Evolutionary conservation across 1,139 yeast genomes (phyloP).

Genomic region (Pichia sp.): DNA sequence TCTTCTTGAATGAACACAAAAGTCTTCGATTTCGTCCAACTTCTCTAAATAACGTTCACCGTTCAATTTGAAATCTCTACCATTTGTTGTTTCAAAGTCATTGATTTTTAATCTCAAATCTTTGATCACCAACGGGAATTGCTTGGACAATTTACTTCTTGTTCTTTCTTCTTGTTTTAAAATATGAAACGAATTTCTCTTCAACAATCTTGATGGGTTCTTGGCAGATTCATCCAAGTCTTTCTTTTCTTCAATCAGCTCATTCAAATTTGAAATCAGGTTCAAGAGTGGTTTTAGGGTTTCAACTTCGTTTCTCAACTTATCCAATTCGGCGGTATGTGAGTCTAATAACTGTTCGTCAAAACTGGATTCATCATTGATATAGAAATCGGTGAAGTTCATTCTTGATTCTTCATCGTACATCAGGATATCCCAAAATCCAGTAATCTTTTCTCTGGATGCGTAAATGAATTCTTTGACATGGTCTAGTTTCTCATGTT

Average conservation of each 20-base stretch:
- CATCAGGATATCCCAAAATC: constrained; percentile 61
- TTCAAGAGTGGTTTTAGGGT: constrained; percentile 55
- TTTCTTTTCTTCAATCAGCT: constrained; percentile 57
- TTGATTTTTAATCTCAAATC: constrained; percentile 48
- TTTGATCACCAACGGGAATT: constrained; percentile 61
- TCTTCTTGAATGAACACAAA: constrained; percentile 8
- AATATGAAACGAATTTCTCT: constrained; percentile 77
- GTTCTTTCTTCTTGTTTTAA: constrained; percentile 77
- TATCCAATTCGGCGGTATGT: constrained; percentile 62
- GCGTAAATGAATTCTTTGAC: constrained; percentile 68
- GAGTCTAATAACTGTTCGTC: constrained; percentile 53
- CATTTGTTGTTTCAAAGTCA: constrained; percentile 44
- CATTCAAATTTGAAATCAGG: constrained; percentile 52
- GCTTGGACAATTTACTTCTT: constrained; percentile 62
- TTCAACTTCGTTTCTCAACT: constrained; percentile 49
- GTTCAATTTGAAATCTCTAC: constrained; percentile 42
- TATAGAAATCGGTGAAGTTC: constrained; percentile 37
- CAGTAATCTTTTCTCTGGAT: constrained; percentile 55
- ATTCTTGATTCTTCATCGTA: constrained; percentile 48
- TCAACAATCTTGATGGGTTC: constrained; percentile 76
- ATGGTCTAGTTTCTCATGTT: constrained; percentile 57
- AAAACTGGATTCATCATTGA: constrained; percentile 39
- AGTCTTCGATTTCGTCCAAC: constrained; percentile 21
- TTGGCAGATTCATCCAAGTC: constrained; percentile 68
- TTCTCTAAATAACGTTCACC: constrained; percentile 44